These are phyloP conservation scores for Psilocybe sp. DNA, from an alignment of 768 basidiomycete genomes.

Conservation along the genomic window DNA sequence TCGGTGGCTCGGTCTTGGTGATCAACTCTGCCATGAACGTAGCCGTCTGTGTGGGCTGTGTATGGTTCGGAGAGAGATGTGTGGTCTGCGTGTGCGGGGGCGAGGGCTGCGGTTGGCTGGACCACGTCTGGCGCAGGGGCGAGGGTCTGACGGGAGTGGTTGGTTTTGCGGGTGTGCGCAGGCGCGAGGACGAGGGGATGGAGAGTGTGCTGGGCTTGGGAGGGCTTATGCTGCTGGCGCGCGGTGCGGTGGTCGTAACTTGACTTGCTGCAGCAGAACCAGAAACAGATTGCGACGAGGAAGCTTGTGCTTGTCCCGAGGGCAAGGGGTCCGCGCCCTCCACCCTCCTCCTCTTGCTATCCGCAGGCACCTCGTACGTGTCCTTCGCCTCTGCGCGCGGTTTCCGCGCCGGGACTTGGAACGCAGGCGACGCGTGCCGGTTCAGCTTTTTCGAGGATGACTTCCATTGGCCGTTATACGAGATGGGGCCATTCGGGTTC, in stretches of 20 bases:
- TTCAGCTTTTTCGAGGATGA: slow-evolving; percentile 43
- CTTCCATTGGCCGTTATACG: slow-evolving; percentile 76
- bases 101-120: slow-evolving; percentile 36
- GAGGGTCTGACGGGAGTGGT: slow-evolving; percentile 69
- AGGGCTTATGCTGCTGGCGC: slow-evolving; percentile 16
- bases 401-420: slow-evolving; percentile 52
- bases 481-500: slow-evolving; percentile 75
- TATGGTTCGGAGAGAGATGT: slow-evolving; percentile 27
- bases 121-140: slow-evolving; percentile 75
- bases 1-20: slow-evolving; percentile 65
- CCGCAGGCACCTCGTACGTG: slow-evolving; percentile 33
- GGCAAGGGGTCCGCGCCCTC: no score
- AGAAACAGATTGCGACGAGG: no score
- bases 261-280: no score
- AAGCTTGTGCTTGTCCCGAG: no score
- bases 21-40: slow-evolving; percentile 68
- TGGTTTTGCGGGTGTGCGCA: slow-evolving; percentile 48
- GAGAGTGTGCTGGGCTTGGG: slow-evolving; percentile 13
- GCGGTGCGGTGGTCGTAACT: slow-evolving; percentile 18
- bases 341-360: slow-evolving; percentile 56
- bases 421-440: slow-evolving; percentile 72
- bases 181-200: slow-evolving; percentile 27
- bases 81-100: slow-evolving; percentile 29
- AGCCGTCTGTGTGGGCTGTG: slow-evolving; percentile 63
- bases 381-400: slow-evolving; percentile 38